Evolutionary conservation across 352 stramenopile genomes (phyloP).

Genomic region (Phytophthora pseudosyringae): DNA sequence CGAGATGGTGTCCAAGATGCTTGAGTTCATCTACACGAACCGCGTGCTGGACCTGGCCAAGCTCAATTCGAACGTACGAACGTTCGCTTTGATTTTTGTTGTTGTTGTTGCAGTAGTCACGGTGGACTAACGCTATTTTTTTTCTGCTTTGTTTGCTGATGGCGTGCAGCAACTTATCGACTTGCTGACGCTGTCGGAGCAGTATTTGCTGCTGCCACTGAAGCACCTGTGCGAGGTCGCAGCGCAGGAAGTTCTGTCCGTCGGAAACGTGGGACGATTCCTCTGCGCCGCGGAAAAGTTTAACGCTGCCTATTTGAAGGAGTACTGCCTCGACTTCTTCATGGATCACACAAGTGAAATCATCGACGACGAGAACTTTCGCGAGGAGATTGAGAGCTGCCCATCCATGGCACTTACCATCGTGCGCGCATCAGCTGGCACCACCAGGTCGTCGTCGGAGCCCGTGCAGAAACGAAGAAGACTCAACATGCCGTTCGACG

Average conservation of each 20-base stretch:
- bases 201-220: conserved; percentile 79
- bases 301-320: conserved; percentile 84
- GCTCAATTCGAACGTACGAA: conserved; percentile 72
- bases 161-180: conserved; percentile 81
- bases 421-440: conserved; percentile 64
- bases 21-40: conserved; percentile 95
- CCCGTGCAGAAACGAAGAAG: conserved; percentile 72
- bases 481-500: conserved; percentile 86
- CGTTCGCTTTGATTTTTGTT: neutral
- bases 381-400: conserved; percentile 80
- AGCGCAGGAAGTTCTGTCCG: conserved; percentile 69
- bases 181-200: conserved; percentile 78
- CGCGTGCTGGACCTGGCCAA: conserved; percentile 80
- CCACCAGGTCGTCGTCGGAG: conserved; percentile 33
- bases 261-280: conserved; percentile 81
- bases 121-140: conserved; percentile 1
- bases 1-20: conserved; percentile 91
- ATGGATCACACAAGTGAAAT: conserved; percentile 79
- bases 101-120: neutral
- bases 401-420: conserved; percentile 81
- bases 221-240: conserved; percentile 84
- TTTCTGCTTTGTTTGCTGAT: conserved; percentile 6
- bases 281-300: conserved; percentile 84
- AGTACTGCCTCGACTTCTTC: conserved; percentile 84
- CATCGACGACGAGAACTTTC: conserved; percentile 84